These are phyloP conservation scores for Trametes polyzona DNA, from an alignment of 1,284 basidiomycete genomes.

Conservation along the genomic window DNA sequence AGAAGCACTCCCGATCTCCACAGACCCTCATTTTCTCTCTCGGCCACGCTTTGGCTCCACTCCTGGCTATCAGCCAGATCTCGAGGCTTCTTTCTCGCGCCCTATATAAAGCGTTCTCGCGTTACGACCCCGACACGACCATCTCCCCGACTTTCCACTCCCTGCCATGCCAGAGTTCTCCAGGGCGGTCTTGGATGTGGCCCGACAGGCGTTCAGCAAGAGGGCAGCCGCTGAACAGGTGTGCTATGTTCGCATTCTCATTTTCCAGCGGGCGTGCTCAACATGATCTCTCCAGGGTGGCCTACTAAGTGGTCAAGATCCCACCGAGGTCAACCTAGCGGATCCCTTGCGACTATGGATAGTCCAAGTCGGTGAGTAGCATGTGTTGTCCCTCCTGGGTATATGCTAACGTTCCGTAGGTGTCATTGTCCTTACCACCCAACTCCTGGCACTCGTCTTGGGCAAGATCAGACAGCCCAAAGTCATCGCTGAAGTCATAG, in stretches of 20 bases:
- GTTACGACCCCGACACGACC: neutral
- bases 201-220: conserved; percentile 25
- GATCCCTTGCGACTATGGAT: conserved; percentile 91
- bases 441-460: conserved; percentile 72
- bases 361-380: conserved; percentile 78
- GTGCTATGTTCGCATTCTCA: neutral
- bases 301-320: conserved; percentile 74
- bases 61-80: conserved; percentile 13
- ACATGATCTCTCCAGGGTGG: conserved; percentile 65
- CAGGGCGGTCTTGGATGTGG: conserved; percentile 26
- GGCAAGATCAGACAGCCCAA: conserved; percentile 83
- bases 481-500: conserved; percentile 87
- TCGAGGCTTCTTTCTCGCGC: conserved; percentile 3
- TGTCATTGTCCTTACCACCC: conserved; percentile 82
- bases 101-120: neutral
- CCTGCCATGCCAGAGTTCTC: conserved; percentile 35
- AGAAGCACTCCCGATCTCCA: too few relatives aligned
- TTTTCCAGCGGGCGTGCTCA: neutral
- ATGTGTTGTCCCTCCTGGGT: neutral
- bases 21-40: neutral
- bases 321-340: conserved; percentile 59
- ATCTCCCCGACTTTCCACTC: neutral
- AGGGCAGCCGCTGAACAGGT: conserved; percentile 36
- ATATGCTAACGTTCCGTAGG: conserved; percentile 40
- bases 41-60: conserved; percentile 9